Percentiles rank a stretch among this genome's conserved stretches.
phyloP scores from a whole-genome alignment of 768 basidiomycete genomes.

The Psilocybe tampanensis region DNA sequence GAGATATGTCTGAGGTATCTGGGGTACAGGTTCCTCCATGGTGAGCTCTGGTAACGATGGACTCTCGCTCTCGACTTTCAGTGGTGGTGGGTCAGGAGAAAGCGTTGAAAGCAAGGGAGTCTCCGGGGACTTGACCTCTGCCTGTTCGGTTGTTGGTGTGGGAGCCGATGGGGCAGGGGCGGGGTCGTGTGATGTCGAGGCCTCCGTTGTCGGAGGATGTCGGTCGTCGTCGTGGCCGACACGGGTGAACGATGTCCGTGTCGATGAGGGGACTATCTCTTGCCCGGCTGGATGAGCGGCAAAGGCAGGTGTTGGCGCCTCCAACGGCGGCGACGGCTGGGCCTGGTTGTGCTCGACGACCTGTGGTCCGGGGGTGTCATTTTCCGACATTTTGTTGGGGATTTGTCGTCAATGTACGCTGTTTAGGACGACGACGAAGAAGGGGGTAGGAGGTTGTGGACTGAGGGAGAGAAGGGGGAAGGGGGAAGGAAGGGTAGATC shows the following conservation, averaged over 20 bases:
- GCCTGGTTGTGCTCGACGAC: constrained; percentile 3
- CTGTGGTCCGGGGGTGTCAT: not conserved
- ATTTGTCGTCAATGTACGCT: not conserved
- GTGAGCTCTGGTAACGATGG: constrained; percentile 8
- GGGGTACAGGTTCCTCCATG: constrained; percentile 42
- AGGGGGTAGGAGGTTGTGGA: not conserved
- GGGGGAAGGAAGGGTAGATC: constrained; percentile 6
- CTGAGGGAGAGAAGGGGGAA: constrained; percentile 1
- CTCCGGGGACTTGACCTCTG: constrained; percentile 7
- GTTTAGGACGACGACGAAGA: not conserved
- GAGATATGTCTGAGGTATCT: constrained; percentile 63
- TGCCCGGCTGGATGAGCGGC: not conserved
- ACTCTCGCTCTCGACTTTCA: constrained; percentile 6
- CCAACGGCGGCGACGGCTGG: constrained; percentile 8
- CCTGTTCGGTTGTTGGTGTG: constrained; percentile 18
- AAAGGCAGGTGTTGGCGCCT: constrained; percentile 11
- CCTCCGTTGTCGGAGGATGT: constrained; percentile 15
- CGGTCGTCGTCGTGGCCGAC: constrained; percentile 41
- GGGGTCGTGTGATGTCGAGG: constrained; percentile 25
- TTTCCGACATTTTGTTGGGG: constrained; percentile 1
- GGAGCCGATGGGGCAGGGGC: constrained; percentile 19
- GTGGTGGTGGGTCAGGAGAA: constrained; percentile 13
- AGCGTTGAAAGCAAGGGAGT: constrained; percentile 3
- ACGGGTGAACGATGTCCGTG: constrained; percentile 56
- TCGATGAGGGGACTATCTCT: constrained; percentile 25